Evolutionary conservation across 2,329 filamentous ascomycete genomes (phyloP), one percentile per base, ranked within the genome.

Genomic region (Talaromyces sp.): DNA sequence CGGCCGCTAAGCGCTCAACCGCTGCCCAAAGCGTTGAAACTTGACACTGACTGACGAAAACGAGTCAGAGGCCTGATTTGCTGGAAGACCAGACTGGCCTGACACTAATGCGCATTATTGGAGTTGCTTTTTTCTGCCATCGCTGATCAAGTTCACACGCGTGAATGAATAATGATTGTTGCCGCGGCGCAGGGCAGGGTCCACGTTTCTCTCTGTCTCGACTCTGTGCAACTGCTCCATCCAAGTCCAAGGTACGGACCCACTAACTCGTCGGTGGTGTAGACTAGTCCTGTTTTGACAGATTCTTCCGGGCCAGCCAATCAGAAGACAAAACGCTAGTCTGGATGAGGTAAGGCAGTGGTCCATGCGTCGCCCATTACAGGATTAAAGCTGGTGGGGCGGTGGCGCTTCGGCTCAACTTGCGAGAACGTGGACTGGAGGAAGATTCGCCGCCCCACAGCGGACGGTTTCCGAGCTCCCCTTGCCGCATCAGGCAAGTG

Each of bases 381-480:
- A 1, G 49, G 25, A 52, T 11, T 52, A 52, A 13, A 5, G 11
- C 49, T 4, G 9, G 42, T 10, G 42, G 42, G 17, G 17, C 7
- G 4, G 42, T 19, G 42, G 42, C 42, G 42, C 42, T 22, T 33
- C 4, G 32, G 32, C 32, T 22, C 19, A 19, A n/a, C 17, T 47
- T 17, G 27, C 25, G 22, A 28, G 49, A 52, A 52, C 49, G 49
- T 52, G 49, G 44, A 17, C 33, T 36, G 33, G 33, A 17, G 11
- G 11, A 33, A 33, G 32, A 33, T 33, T 33, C 2, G 15, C 17
- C 54, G 59, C 22, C 58, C 60, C 60, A 62, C 58, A 36, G 36
- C 42, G 47, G 28, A 60, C 19, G 30, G 7, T 5, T 54, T 57
- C 27, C 25, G 15, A 52, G 47, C 36, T 8, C 47, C 53, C 2